Conservation (phyloP, 2,329 filamentous ascomycete species). For the Hypoxylon sp. region DNA sequence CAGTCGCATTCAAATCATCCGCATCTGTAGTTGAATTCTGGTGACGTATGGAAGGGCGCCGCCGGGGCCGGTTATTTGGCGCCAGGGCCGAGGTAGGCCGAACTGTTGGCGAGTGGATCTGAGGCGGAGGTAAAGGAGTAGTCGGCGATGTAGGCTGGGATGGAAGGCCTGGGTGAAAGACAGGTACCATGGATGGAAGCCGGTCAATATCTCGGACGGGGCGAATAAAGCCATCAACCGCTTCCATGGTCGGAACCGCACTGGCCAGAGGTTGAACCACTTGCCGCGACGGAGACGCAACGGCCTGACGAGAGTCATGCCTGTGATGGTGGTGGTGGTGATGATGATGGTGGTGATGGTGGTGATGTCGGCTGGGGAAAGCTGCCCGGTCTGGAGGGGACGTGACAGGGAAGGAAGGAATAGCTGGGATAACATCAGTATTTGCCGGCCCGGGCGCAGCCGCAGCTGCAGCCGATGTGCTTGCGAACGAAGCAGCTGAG, state of each 20-base stretch:
- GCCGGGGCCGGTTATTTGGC: conserved; percentile 67
- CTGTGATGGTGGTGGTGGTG: conserved; percentile 59
- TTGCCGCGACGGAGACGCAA: conserved; percentile 63
- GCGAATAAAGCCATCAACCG: conserved; percentile 79
- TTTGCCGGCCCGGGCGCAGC: conserved; percentile 56
- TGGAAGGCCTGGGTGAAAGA: conserved; percentile 74
- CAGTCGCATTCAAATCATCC: conserved; percentile 82
- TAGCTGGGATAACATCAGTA: conserved; percentile 70
- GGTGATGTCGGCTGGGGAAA: conserved; percentile 67
- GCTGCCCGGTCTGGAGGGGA: conserved; percentile 79
- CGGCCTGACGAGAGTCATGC: conserved; percentile 63
- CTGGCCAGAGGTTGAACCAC: conserved; percentile 76
- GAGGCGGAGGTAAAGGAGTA: conserved; percentile 79
- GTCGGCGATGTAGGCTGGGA: conserved; percentile 96
- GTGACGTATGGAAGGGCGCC: conserved; percentile 88
- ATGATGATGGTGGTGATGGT: conserved; percentile 58
- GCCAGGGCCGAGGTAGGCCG: conserved; percentile 66
- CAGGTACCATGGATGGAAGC: conserved; percentile 82
- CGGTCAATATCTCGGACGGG: conserved; percentile 86
- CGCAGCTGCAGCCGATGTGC: conserved; percentile 56
- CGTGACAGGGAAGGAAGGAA: conserved; percentile 71
- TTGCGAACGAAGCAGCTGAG: conserved; percentile 66
- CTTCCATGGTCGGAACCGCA: conserved; percentile 75
- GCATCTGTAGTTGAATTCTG: conserved; percentile 90
- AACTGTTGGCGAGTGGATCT: conserved; percentile 68